Evolutionary conservation across 2,329 filamentous ascomycete genomes (phyloP).

Genomic region (Ophiocordyceps camponoti-leonardi): DNA sequence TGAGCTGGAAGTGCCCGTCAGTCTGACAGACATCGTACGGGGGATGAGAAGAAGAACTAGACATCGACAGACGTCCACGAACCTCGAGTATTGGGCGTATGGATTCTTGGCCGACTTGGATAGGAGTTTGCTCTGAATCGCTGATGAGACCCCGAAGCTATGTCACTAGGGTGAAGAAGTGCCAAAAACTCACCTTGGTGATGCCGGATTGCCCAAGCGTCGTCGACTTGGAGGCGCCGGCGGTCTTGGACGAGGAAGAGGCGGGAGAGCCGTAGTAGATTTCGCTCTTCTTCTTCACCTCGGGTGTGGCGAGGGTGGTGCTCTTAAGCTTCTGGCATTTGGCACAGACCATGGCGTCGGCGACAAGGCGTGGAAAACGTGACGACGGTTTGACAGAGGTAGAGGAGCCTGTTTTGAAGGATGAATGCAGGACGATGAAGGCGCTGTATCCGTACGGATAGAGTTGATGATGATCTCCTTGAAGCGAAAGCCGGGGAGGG

Average conservation of each 20-base stretch:
- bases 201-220: slow-evolving; percentile 41
- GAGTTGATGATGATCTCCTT: too few species aligned
- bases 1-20: slow-evolving; percentile 19
- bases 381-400: neutral
- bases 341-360: slow-evolving; percentile 37
- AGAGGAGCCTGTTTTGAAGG: neutral
- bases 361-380: neutral
- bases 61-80: neutral
- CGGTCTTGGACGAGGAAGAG: slow-evolving; percentile 15
- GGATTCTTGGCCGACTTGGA: slow-evolving; percentile 49
- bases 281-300: slow-evolving; percentile 49
- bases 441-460: too few species aligned
- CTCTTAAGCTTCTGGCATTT: slow-evolving; percentile 47
- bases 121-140: slow-evolving; percentile 39
- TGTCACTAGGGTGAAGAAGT: neutral
- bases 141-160: neutral
- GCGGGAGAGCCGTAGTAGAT: slow-evolving; percentile 44
- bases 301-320: slow-evolving; percentile 42
- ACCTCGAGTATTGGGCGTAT: slow-evolving; percentile 40
- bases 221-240: slow-evolving; percentile 25
- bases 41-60: neutral
- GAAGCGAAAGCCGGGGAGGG: too few species aligned
- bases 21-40: neutral
- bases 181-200: slow-evolving; percentile 29
- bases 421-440: neutral